A percentile compares a stretch with the other conserved stretches of the same genome.
Conservation (phyloP, 1,284 basidiomycete species). For the Austroboletus niveus region DNA sequence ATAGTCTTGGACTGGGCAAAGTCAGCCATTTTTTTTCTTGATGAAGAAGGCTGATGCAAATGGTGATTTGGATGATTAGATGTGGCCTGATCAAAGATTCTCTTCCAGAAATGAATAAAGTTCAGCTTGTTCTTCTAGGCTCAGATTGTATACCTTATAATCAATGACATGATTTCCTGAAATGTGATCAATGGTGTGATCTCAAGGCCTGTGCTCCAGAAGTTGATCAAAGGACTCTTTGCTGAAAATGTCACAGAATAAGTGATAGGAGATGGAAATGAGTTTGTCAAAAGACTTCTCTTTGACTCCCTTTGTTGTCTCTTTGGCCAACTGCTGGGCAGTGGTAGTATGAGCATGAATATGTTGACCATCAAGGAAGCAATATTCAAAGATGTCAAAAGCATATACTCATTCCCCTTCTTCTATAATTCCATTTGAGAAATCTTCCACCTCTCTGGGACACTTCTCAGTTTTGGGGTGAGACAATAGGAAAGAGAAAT, state of each 20-base stretch:
- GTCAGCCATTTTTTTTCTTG: neutral
- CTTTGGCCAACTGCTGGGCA: neutral
- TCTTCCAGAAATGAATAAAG: too few species aligned
- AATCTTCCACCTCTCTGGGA: neutral
- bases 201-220: too few species aligned
- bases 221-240: too few species aligned
- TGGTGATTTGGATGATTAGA: neutral
- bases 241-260: too few species aligned
- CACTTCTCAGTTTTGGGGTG: neutral
- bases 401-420: constrained; percentile 6
- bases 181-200: too few species aligned
- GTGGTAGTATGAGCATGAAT: too few species aligned
- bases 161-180: neutral
- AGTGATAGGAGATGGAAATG: neutral
- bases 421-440: neutral
- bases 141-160: constrained; percentile 4
- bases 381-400: too few species aligned
- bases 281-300: neutral
- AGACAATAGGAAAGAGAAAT: too few species aligned
- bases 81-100: too few species aligned
- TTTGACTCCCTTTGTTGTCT: neutral
- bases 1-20: too few species aligned
- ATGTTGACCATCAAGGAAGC: too few species aligned
- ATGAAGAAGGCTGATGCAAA: neutral
- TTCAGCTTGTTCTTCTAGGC: neutral